These are phyloP conservation scores for Oenanthe javanica DNA, from an alignment of 140 eudicot genomes.

Conservation along the genomic window DNA sequence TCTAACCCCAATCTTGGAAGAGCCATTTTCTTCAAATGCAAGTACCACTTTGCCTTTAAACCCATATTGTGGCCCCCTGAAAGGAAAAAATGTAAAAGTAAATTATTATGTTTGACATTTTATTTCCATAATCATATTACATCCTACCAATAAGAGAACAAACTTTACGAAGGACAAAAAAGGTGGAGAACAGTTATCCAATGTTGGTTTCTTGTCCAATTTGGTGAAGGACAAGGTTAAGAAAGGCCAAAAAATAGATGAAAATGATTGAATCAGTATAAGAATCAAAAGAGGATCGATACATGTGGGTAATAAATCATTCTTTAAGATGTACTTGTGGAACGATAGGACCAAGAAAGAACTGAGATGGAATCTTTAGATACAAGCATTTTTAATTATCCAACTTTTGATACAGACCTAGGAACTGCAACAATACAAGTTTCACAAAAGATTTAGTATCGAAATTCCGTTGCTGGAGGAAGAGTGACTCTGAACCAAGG, in stretches of 20 bases:
- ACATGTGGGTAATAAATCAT: background rate
- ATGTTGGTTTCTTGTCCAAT: background rate
- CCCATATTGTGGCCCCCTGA: slow-evolving; percentile 78
- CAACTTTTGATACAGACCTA: background rate
- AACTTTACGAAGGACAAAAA: too few relatives aligned
- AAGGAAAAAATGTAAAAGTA: background rate
- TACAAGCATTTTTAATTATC: background rate
- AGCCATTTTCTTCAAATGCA: slow-evolving; percentile 65
- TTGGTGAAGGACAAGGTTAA: background rate
- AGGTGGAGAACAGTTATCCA: background rate
- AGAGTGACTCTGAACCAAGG: background rate
- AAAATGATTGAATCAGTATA: background rate
- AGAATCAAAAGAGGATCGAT: background rate
- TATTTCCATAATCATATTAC: background rate
- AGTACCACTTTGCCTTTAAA: slow-evolving; percentile 78
- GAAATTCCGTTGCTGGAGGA: background rate
- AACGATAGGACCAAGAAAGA: background rate
- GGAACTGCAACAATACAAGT: background rate
- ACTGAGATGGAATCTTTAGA: background rate
- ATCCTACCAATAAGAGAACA: background rate
- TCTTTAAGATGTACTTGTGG: too few relatives aligned
- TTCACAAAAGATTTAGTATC: background rate
- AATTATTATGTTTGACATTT: background rate
- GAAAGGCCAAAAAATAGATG: background rate
- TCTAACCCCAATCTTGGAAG: slow-evolving; percentile 92